Evolutionary conservation across 2,329 filamentous ascomycete species (phyloP).

Genomic region (Pestalotiopsis sp.): DNA sequence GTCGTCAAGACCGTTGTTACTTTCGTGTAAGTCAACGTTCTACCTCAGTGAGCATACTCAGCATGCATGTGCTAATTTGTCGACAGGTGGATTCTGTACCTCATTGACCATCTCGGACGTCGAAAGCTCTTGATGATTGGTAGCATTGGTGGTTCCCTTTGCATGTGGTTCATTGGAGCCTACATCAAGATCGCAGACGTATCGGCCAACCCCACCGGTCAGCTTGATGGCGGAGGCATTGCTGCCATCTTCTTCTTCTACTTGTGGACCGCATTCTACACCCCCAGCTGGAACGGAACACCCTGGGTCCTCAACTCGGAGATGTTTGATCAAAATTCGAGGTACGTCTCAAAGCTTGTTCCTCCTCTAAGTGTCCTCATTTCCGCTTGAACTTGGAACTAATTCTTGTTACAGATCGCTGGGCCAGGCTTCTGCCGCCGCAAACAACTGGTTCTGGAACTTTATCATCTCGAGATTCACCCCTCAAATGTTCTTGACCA

Average conservation of each 20-base stretch:
- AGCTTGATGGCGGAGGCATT: constrained; percentile 45
- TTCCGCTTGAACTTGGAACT: background rate
- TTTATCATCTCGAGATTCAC: constrained; percentile 71
- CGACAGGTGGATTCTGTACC: constrained; percentile 55
- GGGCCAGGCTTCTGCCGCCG: constrained; percentile 71
- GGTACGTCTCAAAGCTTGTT: constrained; percentile 29
- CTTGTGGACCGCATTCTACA: constrained; percentile 74
- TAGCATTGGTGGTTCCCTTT: constrained; percentile 59
- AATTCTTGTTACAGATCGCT: constrained; percentile 44
- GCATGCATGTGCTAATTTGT: background rate
- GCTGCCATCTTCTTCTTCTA: constrained; percentile 74
- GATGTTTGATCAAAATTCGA: constrained; percentile 73
- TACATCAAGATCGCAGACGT: constrained; percentile 55
- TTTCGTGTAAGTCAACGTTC: constrained; percentile 36
- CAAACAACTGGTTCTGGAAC: constrained; percentile 74
- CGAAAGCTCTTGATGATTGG: constrained; percentile 62
- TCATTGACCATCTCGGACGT: constrained; percentile 63
- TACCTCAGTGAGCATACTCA: background rate
- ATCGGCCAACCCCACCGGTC: constrained; percentile 31
- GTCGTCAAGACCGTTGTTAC: constrained; percentile 66
- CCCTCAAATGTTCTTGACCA: constrained; percentile 61
- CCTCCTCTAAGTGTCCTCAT: background rate
- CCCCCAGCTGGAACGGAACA: constrained; percentile 71
- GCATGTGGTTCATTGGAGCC: constrained; percentile 66
- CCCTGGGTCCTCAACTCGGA: constrained; percentile 78